Evolutionary conservation across 495 filamentous ascomycete species (phyloP).

Genomic region (Penicillium longicatenatum): DNA sequence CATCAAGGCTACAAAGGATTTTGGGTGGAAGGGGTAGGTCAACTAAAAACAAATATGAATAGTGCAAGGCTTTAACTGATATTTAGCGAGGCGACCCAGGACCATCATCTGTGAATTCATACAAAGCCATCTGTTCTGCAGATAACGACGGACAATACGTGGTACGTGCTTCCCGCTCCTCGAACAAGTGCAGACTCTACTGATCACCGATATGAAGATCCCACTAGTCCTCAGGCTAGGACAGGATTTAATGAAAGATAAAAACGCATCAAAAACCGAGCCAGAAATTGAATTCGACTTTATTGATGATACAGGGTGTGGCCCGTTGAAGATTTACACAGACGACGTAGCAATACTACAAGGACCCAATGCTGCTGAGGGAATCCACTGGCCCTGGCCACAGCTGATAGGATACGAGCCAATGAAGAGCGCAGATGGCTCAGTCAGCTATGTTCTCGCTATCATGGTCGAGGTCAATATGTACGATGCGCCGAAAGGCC

Average conservation of each 20-base stretch:
- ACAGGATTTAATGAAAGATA: neutral
- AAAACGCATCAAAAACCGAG: neutral
- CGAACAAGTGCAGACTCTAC: neutral
- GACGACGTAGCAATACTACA: constrained; percentile 1
- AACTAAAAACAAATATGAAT: neutral
- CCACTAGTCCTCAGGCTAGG: neutral
- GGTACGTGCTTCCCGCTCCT: neutral
- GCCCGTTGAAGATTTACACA: neutral
- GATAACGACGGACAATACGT: constrained; percentile 1
- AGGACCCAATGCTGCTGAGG: neutral
- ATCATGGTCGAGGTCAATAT: constrained; percentile 6
- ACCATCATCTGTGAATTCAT: neutral
- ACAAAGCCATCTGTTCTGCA: neutral
- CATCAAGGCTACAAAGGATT: neutral
- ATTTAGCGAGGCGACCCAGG: neutral
- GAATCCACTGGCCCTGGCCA: neutral
- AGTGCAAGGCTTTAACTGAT: neutral
- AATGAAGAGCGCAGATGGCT: neutral
- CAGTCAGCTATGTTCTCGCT: neutral
- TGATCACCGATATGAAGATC: neutral
- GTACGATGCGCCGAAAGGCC: neutral
- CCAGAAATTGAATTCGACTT: constrained; percentile 5
- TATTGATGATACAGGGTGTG: neutral
- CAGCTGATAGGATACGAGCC: neutral
- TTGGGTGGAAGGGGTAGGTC: constrained; percentile 6